phyloP scores from a whole-genome alignment of 495 filamentous ascomycete species.

The Aspergillus saccharolyticus region DNA sequence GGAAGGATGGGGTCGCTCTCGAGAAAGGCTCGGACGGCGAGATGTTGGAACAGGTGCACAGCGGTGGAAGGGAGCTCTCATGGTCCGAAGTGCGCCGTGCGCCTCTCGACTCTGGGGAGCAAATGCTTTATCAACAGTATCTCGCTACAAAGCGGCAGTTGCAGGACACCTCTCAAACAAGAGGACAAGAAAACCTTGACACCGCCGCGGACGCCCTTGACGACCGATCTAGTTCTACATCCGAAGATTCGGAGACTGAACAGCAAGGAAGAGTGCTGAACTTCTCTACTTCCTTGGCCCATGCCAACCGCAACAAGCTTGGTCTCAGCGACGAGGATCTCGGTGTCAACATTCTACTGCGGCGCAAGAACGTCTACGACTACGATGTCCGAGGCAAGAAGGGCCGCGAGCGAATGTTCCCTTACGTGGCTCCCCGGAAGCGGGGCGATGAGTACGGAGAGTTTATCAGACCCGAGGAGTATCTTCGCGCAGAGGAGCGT shows the following conservation, averaged over 20 bases:
- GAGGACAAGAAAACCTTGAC: constrained; percentile 60
- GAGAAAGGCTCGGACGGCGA: constrained; percentile 55
- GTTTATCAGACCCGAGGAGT: constrained; percentile 87
- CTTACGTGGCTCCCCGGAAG: constrained; percentile 72
- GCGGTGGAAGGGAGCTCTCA: constrained; percentile 56
- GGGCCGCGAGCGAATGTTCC: constrained; percentile 89
- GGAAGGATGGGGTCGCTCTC: constrained; percentile 55
- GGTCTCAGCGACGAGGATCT: constrained; percentile 79
- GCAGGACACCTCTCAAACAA: constrained; percentile 65
- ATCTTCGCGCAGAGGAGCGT: constrained; percentile 85
- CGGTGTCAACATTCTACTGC: constrained; percentile 85
- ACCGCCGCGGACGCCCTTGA: constrained; percentile 73
- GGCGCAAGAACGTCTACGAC: constrained; percentile 80
- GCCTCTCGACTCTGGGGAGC: constrained; percentile 66
- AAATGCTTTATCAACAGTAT: constrained; percentile 82
- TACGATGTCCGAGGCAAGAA: constrained; percentile 91
- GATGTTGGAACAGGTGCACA: constrained; percentile 59
- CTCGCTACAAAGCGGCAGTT: constrained; percentile 77
- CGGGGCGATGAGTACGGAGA: constrained; percentile 91
- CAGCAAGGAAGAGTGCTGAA: constrained; percentile 91
- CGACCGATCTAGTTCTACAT: constrained; percentile 76
- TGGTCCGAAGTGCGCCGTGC: constrained; percentile 55
- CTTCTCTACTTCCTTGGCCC: constrained; percentile 72
- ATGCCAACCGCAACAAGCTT: constrained; percentile 75
- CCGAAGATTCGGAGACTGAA: constrained; percentile 83